Evolutionary conservation across 2,329 filamentous ascomycete genomes (phyloP).

Genomic region (Hypoxylon sp.): DNA sequence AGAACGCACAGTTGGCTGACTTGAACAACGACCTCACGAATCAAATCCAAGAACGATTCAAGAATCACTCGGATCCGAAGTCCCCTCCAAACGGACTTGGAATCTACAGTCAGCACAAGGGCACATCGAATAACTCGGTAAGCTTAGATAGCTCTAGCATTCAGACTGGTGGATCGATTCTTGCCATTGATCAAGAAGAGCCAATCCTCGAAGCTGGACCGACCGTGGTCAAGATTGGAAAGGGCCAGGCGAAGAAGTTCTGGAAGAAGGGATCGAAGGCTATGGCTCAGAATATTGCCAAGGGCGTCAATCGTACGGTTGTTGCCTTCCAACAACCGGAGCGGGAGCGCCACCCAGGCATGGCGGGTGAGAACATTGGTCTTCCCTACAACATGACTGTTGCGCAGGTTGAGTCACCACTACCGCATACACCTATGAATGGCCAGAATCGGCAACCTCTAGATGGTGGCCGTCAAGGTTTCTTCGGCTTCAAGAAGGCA

Average conservation of each 20-base stretch:
- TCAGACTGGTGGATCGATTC: slow-evolving; percentile 71
- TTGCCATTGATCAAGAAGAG: slow-evolving; percentile 77
- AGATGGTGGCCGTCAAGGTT: slow-evolving; percentile 68
- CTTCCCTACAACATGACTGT: slow-evolving; percentile 80
- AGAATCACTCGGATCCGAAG: slow-evolving; percentile 75
- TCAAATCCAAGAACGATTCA: slow-evolving; percentile 94
- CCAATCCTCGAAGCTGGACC: slow-evolving; percentile 78
- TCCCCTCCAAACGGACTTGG: slow-evolving; percentile 68
- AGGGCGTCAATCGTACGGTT: slow-evolving; percentile 94
- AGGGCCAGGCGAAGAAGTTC: slow-evolving; percentile 95
- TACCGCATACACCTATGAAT: slow-evolving; percentile 52
- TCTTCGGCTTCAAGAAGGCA: slow-evolving; percentile 75
- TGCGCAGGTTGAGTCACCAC: slow-evolving; percentile 66
- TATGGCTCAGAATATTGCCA: slow-evolving; percentile 92
- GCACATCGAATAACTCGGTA: slow-evolving; percentile 65
- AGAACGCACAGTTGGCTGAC: slow-evolving; percentile 93
- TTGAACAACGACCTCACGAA: slow-evolving; percentile 97
- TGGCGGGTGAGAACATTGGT: slow-evolving; percentile 75
- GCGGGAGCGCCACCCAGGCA: slow-evolving; percentile 69
- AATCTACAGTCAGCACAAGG: slow-evolving; percentile 70
- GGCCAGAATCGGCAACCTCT: slow-evolving; percentile 52
- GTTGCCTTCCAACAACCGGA: slow-evolving; percentile 75
- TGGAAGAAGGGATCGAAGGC: slow-evolving; percentile 98
- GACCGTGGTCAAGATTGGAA: slow-evolving; percentile 95
- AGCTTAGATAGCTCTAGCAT: slow-evolving; percentile 69